Evolutionary conservation across 164 flowering plant species (phyloP).

Genomic region (Piper longum): DNA sequence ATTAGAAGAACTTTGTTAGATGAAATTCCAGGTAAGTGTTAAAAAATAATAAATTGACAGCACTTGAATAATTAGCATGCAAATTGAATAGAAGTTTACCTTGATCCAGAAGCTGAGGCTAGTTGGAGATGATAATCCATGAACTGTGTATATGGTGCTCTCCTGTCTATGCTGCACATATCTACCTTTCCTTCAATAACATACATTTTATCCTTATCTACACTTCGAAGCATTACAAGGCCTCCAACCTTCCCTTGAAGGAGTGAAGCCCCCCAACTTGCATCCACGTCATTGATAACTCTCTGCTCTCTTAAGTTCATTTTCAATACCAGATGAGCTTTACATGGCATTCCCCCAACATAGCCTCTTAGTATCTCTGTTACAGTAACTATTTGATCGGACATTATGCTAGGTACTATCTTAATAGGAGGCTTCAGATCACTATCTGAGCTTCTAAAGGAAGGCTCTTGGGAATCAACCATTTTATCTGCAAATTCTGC

Average conservation of each 20-base stretch:
- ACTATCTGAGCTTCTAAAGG: not conserved
- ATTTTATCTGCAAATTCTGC: conserved; percentile 1
- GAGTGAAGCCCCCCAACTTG: conserved; percentile 8
- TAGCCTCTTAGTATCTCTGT: conserved; percentile 40
- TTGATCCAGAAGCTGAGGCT: conserved; percentile 48
- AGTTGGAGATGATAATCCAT: conserved; percentile 43
- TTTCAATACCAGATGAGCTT: conserved; percentile 36
- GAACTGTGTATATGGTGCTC: conserved; percentile 44
- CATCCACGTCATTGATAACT: conserved; percentile 4
- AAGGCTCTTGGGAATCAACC: not conserved
- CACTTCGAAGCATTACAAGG: conserved; percentile 17
- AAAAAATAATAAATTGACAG: not conserved
- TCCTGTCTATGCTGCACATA: conserved; percentile 27
- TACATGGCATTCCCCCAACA: conserved; percentile 48
- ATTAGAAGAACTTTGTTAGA: no score
- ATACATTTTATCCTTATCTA: conserved; percentile 31
- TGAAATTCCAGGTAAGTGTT: no score
- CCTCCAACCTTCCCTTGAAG: conserved; percentile 42
- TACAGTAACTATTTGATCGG: conserved; percentile 8
- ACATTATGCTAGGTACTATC: not conserved
- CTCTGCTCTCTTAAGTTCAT: conserved; percentile 12
- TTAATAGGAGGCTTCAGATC: not conserved
- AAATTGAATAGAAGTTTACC: conserved; percentile 13
- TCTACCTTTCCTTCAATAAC: conserved; percentile 45
- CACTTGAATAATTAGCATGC: not conserved